phyloP scores from a whole-genome alignment of 768 basidiomycete species.

The Boletellus ananas region DNA sequence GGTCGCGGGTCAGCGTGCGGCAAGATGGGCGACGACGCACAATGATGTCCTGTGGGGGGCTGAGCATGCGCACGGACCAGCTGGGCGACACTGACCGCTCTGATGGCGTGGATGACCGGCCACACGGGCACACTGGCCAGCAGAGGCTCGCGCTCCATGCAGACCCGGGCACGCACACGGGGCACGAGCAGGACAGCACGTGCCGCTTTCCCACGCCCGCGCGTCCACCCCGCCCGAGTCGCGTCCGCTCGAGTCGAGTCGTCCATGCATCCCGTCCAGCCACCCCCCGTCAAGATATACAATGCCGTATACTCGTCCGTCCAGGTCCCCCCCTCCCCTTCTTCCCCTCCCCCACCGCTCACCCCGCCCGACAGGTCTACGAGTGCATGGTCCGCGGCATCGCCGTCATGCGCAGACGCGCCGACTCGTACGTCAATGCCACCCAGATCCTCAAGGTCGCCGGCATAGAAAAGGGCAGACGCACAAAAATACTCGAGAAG shows the following conservation, averaged over 20 bases:
- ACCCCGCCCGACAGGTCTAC: conserved; percentile 61
- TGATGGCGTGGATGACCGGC: conserved; percentile 77
- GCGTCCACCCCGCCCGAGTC: conserved; percentile 25
- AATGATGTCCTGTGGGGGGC: conserved; percentile 51
- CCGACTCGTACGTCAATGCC: conserved; percentile 95
- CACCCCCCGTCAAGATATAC: conserved; percentile 75
- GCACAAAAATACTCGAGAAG: conserved; percentile 96
- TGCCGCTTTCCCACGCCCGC: conserved; percentile 20
- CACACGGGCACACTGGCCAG: conserved; percentile 62
- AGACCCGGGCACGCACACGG: not conserved
- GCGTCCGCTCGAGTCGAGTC: conserved; percentile 24
- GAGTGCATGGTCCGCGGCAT: conserved; percentile 98
- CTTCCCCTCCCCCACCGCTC: not conserved
- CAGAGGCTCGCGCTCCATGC: conserved; percentile 38
- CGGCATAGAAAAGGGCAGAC: conserved; percentile 92
- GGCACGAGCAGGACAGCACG: not conserved
- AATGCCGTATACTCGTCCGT: conserved; percentile 92
- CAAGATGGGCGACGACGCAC: conserved; percentile 34
- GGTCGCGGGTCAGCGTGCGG: conserved; percentile 1
- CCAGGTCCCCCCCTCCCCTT: conserved; percentile 45
- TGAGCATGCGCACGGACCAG: conserved; percentile 8
- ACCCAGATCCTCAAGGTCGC: conserved; percentile 99
- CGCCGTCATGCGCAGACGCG: conserved; percentile 95
- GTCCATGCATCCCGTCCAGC: conserved; percentile 36
- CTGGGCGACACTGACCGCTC: conserved; percentile 43